Conservation (phyloP, 192 early-diverging fungal species). For the Coemansia sp. region DNA sequence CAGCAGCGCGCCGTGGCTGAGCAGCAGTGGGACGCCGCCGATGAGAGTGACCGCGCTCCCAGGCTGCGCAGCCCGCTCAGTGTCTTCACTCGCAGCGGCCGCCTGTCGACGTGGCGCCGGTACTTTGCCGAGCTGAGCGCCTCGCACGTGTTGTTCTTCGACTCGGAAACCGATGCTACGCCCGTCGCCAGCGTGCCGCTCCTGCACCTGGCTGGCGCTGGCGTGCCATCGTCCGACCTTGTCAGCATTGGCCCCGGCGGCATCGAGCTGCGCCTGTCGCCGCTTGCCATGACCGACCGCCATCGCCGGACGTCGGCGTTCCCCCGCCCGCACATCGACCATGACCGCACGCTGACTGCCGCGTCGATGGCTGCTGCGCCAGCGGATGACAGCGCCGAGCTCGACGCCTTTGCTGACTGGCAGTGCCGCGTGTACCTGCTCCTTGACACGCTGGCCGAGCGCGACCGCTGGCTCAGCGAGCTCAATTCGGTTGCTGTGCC, state of each 20-base stretch:
- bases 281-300: constrained; percentile 53
- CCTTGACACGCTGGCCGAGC: constrained; percentile 37
- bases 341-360: constrained; percentile 12
- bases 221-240: constrained; percentile 38
- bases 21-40: constrained; percentile 34
- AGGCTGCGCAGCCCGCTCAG: constrained; percentile 42
- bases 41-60: constrained; percentile 27
- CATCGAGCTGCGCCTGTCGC: constrained; percentile 46
- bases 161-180: constrained; percentile 30
- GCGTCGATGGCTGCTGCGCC: background rate
- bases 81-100: constrained; percentile 50
- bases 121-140: constrained; percentile 52
- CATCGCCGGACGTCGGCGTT: constrained; percentile 51
- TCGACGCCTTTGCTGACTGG: constrained; percentile 44
- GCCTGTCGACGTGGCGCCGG: constrained; percentile 51
- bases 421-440: constrained; percentile 54
- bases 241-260: constrained; percentile 51
- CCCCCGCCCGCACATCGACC: constrained; percentile 25
- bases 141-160: constrained; percentile 39
- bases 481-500: constrained; percentile 30
- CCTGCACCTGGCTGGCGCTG: constrained; percentile 40
- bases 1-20: constrained; percentile 24
- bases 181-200: constrained; percentile 43
- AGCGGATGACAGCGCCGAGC: constrained; percentile 16
- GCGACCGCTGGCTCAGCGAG: constrained; percentile 45